Conservation (phyloP, 495 filamentous ascomycete species). For the Neurospora tetrasperma region DNA sequence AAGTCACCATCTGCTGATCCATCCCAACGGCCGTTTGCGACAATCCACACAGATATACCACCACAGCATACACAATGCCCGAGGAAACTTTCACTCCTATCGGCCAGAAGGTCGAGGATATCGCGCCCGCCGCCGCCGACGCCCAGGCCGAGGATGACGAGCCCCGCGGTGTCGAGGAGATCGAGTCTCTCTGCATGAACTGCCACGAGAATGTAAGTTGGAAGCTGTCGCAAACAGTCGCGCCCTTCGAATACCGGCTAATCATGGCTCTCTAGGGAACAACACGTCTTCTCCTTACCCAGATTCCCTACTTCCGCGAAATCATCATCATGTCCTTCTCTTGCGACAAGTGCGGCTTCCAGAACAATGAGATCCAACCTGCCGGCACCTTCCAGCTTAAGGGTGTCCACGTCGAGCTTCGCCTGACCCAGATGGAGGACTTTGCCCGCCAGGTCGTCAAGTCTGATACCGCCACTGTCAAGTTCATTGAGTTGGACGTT, state of each 20-base stretch:
- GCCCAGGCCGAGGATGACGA: constrained; percentile 36
- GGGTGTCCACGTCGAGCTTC: constrained; percentile 69
- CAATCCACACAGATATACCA: not conserved
- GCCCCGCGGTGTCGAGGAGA: constrained; percentile 48
- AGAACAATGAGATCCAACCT: constrained; percentile 84
- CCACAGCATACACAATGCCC: constrained; percentile 17
- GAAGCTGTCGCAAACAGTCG: not conserved
- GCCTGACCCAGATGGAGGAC: constrained; percentile 56
- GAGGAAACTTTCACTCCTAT: constrained; percentile 42
- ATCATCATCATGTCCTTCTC: constrained; percentile 94
- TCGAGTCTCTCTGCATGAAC: constrained; percentile 40
- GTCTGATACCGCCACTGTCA: constrained; percentile 72
- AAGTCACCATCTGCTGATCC: not conserved
- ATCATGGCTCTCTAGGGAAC: constrained; percentile 46
- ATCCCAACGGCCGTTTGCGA: not conserved
- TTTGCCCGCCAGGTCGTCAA: constrained; percentile 83
- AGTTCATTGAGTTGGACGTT: constrained; percentile 75
- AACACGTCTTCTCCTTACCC: constrained; percentile 76
- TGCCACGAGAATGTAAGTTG: constrained; percentile 63
- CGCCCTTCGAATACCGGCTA: not conserved
- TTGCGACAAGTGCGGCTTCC: constrained; percentile 78
- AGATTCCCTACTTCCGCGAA: constrained; percentile 93
- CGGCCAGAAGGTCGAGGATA: constrained; percentile 42
- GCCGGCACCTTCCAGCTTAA: constrained; percentile 85
- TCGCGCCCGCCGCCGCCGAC: constrained; percentile 21